Evolutionary conservation across 2,329 filamentous ascomycete genomes (phyloP).

Genomic region (Botrytis squamosa): DNA sequence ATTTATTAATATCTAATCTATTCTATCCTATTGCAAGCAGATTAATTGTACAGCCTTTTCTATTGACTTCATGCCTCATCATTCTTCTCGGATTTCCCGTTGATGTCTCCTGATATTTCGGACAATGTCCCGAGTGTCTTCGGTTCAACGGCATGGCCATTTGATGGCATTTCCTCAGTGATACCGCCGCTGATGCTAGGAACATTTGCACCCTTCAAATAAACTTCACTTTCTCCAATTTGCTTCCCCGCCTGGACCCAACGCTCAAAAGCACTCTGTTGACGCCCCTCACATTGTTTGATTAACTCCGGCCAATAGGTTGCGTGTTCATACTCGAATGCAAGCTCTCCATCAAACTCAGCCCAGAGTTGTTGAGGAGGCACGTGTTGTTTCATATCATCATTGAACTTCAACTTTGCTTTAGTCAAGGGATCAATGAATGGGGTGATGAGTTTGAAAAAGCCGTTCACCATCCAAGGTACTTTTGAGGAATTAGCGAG

Average conservation of each 20-base stretch:
- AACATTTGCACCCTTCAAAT: slow-evolving; percentile 64
- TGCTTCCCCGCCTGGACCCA: slow-evolving; percentile 80
- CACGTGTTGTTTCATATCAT: slow-evolving; percentile 80
- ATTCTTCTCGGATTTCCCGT: not conserved
- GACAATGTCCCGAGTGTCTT: slow-evolving; percentile 1
- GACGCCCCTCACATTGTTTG: slow-evolving; percentile 65
- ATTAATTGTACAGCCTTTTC: not conserved
- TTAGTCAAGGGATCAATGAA: slow-evolving; percentile 95
- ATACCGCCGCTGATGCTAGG: slow-evolving; percentile 29
- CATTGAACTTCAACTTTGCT: slow-evolving; percentile 97
- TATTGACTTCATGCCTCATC: not conserved
- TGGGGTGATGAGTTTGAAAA: slow-evolving; percentile 93
- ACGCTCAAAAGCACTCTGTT: slow-evolving; percentile 60
- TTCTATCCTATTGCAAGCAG: not conserved
- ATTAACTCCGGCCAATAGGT: slow-evolving; percentile 86
- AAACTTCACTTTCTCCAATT: slow-evolving; percentile 84
- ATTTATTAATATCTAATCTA: slow-evolving; percentile 4
- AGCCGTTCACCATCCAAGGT: slow-evolving; percentile 86
- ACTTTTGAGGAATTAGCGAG: slow-evolving; percentile 51
- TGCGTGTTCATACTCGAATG: slow-evolving; percentile 89
- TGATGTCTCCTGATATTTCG: not conserved
- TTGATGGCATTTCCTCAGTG: slow-evolving; percentile 9
- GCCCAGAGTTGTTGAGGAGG: slow-evolving; percentile 80
- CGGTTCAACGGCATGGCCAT: slow-evolving; percentile 11
- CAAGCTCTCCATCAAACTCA: slow-evolving; percentile 69